These are phyloP conservation scores for Cutaneotrichosporon cyanovorans DNA, from an alignment of 1,284 basidiomycete species.

Conservation along the genomic window DNA sequence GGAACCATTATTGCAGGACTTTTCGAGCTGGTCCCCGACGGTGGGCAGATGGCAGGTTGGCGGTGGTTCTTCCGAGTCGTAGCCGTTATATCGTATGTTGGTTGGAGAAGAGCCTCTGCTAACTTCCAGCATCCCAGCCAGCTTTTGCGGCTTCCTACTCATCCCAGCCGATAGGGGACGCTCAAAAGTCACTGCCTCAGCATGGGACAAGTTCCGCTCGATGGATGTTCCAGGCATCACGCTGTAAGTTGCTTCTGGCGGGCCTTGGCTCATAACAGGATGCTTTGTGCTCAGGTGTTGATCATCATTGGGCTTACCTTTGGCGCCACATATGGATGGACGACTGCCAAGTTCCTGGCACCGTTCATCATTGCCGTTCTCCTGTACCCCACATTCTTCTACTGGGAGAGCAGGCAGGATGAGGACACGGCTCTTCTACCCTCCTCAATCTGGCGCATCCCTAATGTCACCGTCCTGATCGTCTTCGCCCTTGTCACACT, in stretches of 20 bases:
- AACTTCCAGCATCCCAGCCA: slow-evolving; percentile 6
- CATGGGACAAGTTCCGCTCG: too few relatives aligned
- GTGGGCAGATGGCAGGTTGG: slow-evolving; percentile 34
- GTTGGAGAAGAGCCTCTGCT: too few relatives aligned
- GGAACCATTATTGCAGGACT: slow-evolving; percentile 29
- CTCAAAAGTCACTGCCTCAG: too few relatives aligned
- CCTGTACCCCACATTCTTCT: slow-evolving; percentile 25
- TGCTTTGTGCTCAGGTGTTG: slow-evolving; percentile 19
- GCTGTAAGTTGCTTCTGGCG: too few relatives aligned
- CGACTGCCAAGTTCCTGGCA: slow-evolving; percentile 19
- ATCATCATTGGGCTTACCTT: slow-evolving; percentile 28
- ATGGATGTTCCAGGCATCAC: slow-evolving; percentile 4
- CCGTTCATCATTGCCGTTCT: slow-evolving; percentile 19
- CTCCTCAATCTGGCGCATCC: slow-evolving; percentile 26
- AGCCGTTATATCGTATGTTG: slow-evolving; percentile 19
- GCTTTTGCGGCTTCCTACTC: slow-evolving; percentile 9
- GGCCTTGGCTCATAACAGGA: background rate
- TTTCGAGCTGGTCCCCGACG: slow-evolving; percentile 32
- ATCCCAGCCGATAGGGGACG: too few relatives aligned
- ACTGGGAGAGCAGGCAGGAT: slow-evolving; percentile 25
- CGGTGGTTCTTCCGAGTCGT: slow-evolving; percentile 43
- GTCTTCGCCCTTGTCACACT: slow-evolving; percentile 21
- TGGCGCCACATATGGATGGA: slow-evolving; percentile 24
- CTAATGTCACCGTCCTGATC: slow-evolving; percentile 29
- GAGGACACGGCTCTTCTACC: slow-evolving; percentile 26